Evolutionary conservation across 306 rosid genomes (phyloP), one percentile per base, ranked within the genome.

Genomic region (Lupinus albus): DNA sequence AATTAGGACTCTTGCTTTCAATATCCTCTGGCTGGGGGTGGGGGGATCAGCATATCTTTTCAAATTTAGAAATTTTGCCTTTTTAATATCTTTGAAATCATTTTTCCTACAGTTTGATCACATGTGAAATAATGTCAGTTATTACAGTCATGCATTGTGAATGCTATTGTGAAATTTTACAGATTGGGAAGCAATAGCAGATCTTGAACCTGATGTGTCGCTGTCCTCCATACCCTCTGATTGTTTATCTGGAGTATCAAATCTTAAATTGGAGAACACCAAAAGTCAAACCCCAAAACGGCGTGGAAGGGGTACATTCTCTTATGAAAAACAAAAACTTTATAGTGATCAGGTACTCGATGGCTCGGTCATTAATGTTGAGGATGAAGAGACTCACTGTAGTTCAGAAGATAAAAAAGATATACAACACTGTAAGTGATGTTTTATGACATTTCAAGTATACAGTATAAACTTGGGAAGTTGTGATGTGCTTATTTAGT

Each of bases 171-270:
- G 70, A 47, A 55, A 51, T 61, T 59, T 52, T 80, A 32, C 91
- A 93, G 98, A 93, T 76, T 93, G 98, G 98, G 98, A 89, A 83
- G 95, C 91, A 68, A 67, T 84, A 14, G 97, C 88, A 10, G 98
- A 93, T 72, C 78, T 56, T 61, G 36, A 81, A 49, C 86, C 96
- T 64, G 85, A 83, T 58, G 91, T 88, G 62, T 70, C 89, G 59
- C 85, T 84, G 35, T 46, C 89, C 51, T 45, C 88, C 0, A 79
- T 73, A 42, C 51, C 89, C 39, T 63, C 88, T 2, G 76, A 74
- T 56, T 41, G 84, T 78, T 63, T 70, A 72, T 73, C 84, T 54
- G 84, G 84, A 57, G 77, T 80, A 28, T 82, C 96, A 32, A 71
- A 84, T 73, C 66, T 83, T 71, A 73, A 82, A 77, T 72, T 83